These are phyloP conservation scores for Boletus pseudo-olivaceus DNA, from an alignment of 768 basidiomycete species.

Conservation along the genomic window DNA sequence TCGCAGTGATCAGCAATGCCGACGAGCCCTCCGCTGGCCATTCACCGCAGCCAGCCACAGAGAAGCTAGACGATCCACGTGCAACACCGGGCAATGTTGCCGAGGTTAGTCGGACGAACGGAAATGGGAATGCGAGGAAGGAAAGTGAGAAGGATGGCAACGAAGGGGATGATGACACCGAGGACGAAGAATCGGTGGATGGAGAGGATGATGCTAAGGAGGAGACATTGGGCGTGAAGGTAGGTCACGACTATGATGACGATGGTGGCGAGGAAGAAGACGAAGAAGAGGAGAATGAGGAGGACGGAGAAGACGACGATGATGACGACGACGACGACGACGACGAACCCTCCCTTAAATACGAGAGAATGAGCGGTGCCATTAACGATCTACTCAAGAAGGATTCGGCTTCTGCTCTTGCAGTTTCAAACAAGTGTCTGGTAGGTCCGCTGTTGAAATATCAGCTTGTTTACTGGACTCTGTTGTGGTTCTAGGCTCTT, in stretches of 20 bases:
- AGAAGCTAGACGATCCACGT: conserved; percentile 2
- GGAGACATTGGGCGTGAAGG: neutral
- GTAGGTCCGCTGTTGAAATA: conserved; percentile 37
- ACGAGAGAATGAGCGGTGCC: conserved; percentile 72
- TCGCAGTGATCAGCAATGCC: neutral
- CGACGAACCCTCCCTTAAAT: conserved; percentile 90
- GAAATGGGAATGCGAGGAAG: conserved; percentile 10
- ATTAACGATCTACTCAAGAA: conserved; percentile 79
- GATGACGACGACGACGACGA: conserved; percentile 73
- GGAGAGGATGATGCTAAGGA: conserved; percentile 1
- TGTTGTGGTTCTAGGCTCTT: conserved; percentile 54
- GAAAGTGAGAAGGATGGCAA: neutral
- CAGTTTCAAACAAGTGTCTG: conserved; percentile 68
- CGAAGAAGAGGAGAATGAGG: neutral
- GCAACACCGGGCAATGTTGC: neutral
- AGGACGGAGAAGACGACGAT: conserved; percentile 33
- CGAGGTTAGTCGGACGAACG: conserved; percentile 14
- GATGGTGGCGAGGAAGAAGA: conserved; percentile 17
- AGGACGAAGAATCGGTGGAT: conserved; percentile 5
- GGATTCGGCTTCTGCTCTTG: conserved; percentile 83
- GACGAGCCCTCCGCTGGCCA: neutral
- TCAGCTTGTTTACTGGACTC: neutral
- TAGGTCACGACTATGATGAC: neutral
- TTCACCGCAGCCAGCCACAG: neutral
- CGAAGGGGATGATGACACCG: conserved; percentile 4